Conservation (phyloP, 2,329 filamentous ascomycete species). For the Colletotrichum sp. region DNA sequence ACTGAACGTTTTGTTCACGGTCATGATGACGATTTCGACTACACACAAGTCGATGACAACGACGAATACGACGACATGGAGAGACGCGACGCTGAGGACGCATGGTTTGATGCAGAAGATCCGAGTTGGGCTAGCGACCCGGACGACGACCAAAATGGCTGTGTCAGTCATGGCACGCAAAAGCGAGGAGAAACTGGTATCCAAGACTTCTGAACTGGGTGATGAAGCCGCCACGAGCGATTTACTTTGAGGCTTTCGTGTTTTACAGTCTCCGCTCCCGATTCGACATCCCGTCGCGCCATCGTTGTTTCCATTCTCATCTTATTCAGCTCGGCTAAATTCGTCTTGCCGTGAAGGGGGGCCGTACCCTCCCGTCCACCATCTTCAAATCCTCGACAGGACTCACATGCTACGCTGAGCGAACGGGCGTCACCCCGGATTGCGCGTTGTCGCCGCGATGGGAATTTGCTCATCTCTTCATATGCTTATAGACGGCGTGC, state of each 20-base stretch:
- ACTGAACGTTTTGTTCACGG: constrained; percentile 77
- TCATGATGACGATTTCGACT: constrained; percentile 81
- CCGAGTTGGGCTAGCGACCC: constrained; percentile 65
- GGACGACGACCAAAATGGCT: constrained; percentile 29
- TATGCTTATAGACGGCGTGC: background rate
- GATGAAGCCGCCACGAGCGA: background rate
- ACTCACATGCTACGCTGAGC: background rate
- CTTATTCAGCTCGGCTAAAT: background rate
- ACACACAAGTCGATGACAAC: constrained; percentile 71
- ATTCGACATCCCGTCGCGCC: background rate
- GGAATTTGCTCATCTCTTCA: background rate
- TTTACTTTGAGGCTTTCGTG: background rate
- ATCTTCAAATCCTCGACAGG: background rate
- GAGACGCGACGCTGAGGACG: constrained; percentile 70
- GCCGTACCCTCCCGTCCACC: background rate
- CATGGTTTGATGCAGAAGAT: constrained; percentile 82
- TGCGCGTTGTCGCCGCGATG: background rate
- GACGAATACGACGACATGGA: constrained; percentile 71
- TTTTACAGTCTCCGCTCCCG: background rate
- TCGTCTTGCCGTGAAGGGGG: background rate
- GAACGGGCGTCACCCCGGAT: background rate
- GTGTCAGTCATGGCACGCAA: background rate
- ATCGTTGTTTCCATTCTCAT: background rate
- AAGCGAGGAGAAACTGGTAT: constrained; percentile 69
- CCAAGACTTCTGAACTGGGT: constrained; percentile 66